Evolutionary conservation across 2,329 filamentous ascomycete genomes (phyloP).

Genomic region (Hypoxylon sp.): DNA sequence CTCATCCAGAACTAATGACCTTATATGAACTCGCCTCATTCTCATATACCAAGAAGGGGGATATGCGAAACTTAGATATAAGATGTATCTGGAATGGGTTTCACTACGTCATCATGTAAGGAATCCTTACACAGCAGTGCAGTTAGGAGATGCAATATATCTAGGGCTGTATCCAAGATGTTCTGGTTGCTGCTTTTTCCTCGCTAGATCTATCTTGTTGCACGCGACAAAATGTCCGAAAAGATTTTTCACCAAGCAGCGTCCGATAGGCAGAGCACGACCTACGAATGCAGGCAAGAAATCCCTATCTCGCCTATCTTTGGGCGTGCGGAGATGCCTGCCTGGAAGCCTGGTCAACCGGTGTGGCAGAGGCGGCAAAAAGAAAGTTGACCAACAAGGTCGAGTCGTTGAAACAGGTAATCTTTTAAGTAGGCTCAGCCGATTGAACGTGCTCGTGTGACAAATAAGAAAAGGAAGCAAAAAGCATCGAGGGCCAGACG

Average conservation of each 20-base stretch:
- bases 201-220: slow-evolving; percentile 8
- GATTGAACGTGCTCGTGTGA: background rate
- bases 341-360: slow-evolving; percentile 26
- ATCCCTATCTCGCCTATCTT: slow-evolving; percentile 3
- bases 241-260: background rate
- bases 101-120: slow-evolving; percentile 16
- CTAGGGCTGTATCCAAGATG: slow-evolving; percentile 25
- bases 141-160: slow-evolving; percentile 22
- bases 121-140: slow-evolving; percentile 6
- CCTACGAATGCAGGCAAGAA: background rate
- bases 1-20: too few species aligned
- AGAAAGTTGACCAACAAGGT: slow-evolving; percentile 11
- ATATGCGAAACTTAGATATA: too few species aligned
- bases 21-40: too few species aligned
- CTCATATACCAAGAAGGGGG: too few species aligned
- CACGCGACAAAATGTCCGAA: slow-evolving; percentile 13
- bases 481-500: background rate
- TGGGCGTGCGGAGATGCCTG: slow-evolving; percentile 13
- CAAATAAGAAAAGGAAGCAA: slow-evolving; percentile 4
- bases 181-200: background rate
- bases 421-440: background rate
- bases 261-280: slow-evolving; percentile 2
- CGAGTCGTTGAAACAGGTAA: background rate
- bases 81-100: slow-evolving; percentile 6
- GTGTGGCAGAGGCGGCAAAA: slow-evolving; percentile 31